A percentile compares a stretch with the other conserved stretches of the same genome.
phyloP scores from a whole-genome alignment of 1,284 basidiomycete genomes.

The Trichosporon coremiiforme region DNA sequence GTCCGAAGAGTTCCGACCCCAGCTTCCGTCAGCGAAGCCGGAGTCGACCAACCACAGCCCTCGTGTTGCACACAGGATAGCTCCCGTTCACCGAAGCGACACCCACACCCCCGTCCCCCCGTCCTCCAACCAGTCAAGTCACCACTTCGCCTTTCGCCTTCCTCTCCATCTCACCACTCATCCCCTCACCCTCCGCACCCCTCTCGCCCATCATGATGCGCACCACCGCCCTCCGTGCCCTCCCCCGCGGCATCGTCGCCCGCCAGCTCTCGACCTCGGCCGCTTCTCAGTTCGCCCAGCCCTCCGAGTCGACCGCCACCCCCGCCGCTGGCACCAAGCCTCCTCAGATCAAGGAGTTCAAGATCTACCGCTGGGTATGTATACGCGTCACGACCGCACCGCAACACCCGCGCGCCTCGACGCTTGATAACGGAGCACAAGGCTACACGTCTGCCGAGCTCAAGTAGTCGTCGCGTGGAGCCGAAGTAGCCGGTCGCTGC shows the following conservation, averaged over 20 bases:
- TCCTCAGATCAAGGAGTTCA: slow-evolving; percentile 76
- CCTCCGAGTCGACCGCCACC: slow-evolving; percentile 36
- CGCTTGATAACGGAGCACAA: background rate
- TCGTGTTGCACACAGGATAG: slow-evolving; percentile 10
- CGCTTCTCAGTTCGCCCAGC: slow-evolving; percentile 41
- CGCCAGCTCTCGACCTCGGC: slow-evolving; percentile 45
- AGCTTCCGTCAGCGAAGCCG: background rate
- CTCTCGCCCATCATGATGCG: slow-evolving; percentile 29
- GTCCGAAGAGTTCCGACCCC: slow-evolving; percentile 10
- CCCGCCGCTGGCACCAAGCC: slow-evolving; percentile 48
- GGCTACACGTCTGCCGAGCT: background rate
- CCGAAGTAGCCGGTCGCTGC: background rate
- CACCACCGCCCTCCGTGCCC: slow-evolving; percentile 31
- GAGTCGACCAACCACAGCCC: slow-evolving; percentile 1
- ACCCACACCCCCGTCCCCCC: slow-evolving; percentile 1
- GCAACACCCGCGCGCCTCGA: background rate
- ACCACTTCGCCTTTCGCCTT: slow-evolving; percentile 17
- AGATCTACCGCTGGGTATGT: slow-evolving; percentile 93
- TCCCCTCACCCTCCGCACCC: too few species aligned
- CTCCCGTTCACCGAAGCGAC: slow-evolving; percentile 1
- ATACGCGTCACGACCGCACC: background rate
- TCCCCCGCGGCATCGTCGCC: slow-evolving; percentile 27
- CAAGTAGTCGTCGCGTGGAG: background rate
- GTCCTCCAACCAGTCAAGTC: slow-evolving; percentile 4
- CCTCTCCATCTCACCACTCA: slow-evolving; percentile 24